These are phyloP conservation scores for Oryza officinalis DNA, from an alignment of 176 grass and related monocot genomes.

Conservation along the genomic window DNA sequence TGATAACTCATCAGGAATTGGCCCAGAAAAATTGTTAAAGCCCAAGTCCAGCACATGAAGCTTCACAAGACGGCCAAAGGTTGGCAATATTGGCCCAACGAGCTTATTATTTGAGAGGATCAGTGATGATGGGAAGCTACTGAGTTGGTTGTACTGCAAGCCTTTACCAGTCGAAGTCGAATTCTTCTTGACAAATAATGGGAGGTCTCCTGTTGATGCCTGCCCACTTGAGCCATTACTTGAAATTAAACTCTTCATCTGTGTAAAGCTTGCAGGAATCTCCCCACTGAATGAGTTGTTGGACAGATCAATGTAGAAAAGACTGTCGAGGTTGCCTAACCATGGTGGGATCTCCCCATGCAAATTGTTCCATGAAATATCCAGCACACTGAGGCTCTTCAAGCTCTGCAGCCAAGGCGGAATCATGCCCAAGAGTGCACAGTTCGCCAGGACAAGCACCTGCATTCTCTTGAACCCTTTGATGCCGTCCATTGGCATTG, in stretches of 20 bases:
- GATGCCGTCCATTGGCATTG: constrained; percentile 62
- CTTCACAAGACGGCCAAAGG: constrained; percentile 62
- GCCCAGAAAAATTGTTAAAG: constrained; percentile 76
- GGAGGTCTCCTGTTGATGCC: constrained; percentile 47
- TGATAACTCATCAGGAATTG: constrained; percentile 68
- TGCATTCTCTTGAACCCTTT: constrained; percentile 71
- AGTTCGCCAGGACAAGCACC: constrained; percentile 87
- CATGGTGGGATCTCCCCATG: constrained; percentile 60
- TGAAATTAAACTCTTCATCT: constrained; percentile 59
- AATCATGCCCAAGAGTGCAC: constrained; percentile 61
- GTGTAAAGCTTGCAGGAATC: constrained; percentile 60
- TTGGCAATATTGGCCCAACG: constrained; percentile 46
- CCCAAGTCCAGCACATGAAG: constrained; percentile 70
- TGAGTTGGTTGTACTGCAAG: constrained; percentile 85
- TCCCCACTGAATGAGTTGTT: constrained; percentile 82
- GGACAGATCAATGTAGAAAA: constrained; percentile 89
- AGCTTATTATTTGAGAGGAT: constrained; percentile 66
- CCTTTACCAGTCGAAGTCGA: constrained; percentile 66
- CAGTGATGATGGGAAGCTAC: constrained; percentile 82
- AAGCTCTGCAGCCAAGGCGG: constrained; percentile 62
- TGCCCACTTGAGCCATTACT: constrained; percentile 27
- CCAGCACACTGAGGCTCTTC: constrained; percentile 59
- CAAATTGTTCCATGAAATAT: constrained; percentile 94
- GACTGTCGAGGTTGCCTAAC: constrained; percentile 62
- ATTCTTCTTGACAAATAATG: constrained; percentile 75